Base-by-base conservation (phyloP, 345 rosid species). In the Mercurialis annua region DNA sequence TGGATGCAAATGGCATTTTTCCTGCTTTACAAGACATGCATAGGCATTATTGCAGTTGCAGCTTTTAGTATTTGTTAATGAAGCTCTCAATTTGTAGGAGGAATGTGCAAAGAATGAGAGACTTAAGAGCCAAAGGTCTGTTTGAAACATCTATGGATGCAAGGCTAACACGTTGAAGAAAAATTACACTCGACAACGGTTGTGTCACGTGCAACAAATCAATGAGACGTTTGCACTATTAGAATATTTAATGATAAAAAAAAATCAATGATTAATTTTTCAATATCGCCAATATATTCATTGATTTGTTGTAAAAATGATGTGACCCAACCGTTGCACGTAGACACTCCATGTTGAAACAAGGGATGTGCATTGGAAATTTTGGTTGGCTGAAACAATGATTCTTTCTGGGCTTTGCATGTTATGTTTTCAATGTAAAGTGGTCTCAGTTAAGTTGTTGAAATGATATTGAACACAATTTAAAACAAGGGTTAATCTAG, bases 21-120 rank as follows among this genome's bases (percentile, higher is more conserved):
- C n/a, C 11, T 52, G 29, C 6, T 6, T n/a, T 31, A 50, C 15
- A 38, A 20, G 0, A 51, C 11, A 51, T n/a, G 2, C n/a, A 51
- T 33, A 11, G 43, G 1, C 38, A 50, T 50, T 9, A 5, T n/a
- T 9, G 23, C 17, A 3, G 27, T 60, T 51, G 27, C 27, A 20
- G 38, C 34, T 50, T 31, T 36, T 16, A 38, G 34, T 51, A 30
- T 15, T 3, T 44, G 18, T 27, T 55, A 62, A 40, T 31, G 10
- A 20, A 42, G 51, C 66, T 73, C 44, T 57, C 20, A 36, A 51
- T 61, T 70, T 72, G 40, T 78, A 88, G 91, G 87, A 81, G 70
- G 84, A 83, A 82, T 76, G 84, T 67, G 20, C 81, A 33, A 77
- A 76, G 71, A 86, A 86, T 53, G 83, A 73, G 67, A 81, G 57